Evolutionary conservation across 2,329 filamentous ascomycete species (phyloP).

Genomic region (Exophiala mesophila): DNA sequence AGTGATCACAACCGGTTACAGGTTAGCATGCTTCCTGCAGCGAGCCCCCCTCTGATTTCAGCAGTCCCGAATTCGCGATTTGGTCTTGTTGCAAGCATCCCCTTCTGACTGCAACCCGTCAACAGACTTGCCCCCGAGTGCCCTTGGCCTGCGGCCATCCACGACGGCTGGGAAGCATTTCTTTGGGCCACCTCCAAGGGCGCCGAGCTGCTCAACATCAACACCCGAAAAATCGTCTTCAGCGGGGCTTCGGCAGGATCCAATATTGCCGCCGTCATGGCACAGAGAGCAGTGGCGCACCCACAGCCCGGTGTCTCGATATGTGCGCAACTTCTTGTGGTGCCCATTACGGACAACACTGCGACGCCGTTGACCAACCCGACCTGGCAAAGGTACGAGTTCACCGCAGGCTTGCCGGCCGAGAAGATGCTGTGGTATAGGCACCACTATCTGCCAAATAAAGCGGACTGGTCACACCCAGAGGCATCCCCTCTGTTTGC

Average conservation of each 20-base stretch:
- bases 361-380: conserved; percentile 41
- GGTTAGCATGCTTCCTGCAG: too few relatives aligned
- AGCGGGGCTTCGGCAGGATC: conserved; percentile 51
- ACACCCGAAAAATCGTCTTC: conserved; percentile 44
- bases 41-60: too few relatives aligned
- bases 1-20: conserved; percentile 33
- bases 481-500: conserved; percentile 54
- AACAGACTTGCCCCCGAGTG: conserved; percentile 52
- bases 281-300: conserved; percentile 44
- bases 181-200: conserved; percentile 39
- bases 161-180: conserved; percentile 54
- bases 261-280: conserved; percentile 50
- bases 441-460: conserved; percentile 51
- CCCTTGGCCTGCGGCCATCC: conserved; percentile 53
- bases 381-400: conserved; percentile 49
- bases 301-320: conserved; percentile 10
- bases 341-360: conserved; percentile 57
- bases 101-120: not conserved
- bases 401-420: conserved; percentile 50
- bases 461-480: conserved; percentile 43
- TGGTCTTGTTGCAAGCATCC: conserved; percentile 1
- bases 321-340: conserved; percentile 49
- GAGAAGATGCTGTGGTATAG: conserved; percentile 59
- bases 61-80: too few relatives aligned
- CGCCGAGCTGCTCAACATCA: conserved; percentile 31